Base-by-base conservation (phyloP, 192 early-diverging fungal species). In the Entophlyctis luteolus region DNA sequence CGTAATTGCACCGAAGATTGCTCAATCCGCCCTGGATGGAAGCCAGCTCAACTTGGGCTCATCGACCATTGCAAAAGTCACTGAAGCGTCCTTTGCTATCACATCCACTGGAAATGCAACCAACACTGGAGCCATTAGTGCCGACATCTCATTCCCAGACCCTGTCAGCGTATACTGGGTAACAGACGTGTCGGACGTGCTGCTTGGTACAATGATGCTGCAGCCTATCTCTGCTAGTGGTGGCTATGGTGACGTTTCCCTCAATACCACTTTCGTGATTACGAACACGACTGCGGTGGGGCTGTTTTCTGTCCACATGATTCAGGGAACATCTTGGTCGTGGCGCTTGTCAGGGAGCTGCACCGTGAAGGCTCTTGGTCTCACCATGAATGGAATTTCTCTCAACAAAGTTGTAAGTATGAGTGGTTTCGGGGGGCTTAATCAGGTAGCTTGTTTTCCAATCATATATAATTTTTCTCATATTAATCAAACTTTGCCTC, bases 151-250 rank as follows among this genome's bases (percentile, higher is more conserved):
- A 5, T 50, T 73, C 63, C 47, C 66, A 18, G n/a, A 34, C 4
- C 71, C 75, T 23, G 49, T 73, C 14, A 56, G 35, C 25, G 68
- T 77, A 5, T 73, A n/a, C 29, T 77, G 75, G 75, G 50, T 45
- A 0, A 36, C 45, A 3, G 59, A 67, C 6, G 32, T 32, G 12
- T 25, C 58, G 10, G 58, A 60, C 39, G 16, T 60, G 10, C 58
- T 39, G 20, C 27, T 60, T 6, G 58, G 58, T 23, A 45, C 58
- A 20, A 18, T 60, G 4, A 5, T 20, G 5, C 58, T 60, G 4
- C 25, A 16, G 27, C 28, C 58, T 34, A 60, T 60, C 58, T 45
- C 22, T 34, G 10, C 37, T 5, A 33, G 12, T 18, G 34, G n/a
- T 16, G 58, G 58, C 10, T 36, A 10, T 42, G 59, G 59, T 20